A percentile compares a stretch with the other conserved stretches of the same genome.
phyloP scores from a whole-genome alignment of 306 rosid species.

The Rosa multiflora region DNA sequence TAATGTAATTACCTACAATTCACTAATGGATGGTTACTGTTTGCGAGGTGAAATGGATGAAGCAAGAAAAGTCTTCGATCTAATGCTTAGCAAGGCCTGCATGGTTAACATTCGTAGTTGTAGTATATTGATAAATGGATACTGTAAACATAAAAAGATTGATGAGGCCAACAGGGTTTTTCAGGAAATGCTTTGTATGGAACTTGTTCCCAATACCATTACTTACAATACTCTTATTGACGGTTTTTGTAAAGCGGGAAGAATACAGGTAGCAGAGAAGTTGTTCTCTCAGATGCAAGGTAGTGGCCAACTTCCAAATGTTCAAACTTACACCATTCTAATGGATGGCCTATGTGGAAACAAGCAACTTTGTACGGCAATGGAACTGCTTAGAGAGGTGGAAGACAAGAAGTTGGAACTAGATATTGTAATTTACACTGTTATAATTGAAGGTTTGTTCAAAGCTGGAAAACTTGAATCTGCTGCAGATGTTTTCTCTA shows the following conservation, averaged over 20 bases:
- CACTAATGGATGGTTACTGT: background rate
- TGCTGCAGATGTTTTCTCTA: background rate
- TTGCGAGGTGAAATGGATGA: background rate
- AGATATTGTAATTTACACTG: background rate
- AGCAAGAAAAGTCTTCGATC: background rate
- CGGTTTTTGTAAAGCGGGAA: too few species aligned
- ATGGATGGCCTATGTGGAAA: too few species aligned
- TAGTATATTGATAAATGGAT: background rate
- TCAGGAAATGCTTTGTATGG: background rate
- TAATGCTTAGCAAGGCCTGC: background rate
- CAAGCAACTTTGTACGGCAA: background rate
- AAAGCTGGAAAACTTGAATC: background rate
- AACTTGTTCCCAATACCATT: background rate
- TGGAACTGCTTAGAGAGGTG: background rate
- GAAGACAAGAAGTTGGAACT: background rate
- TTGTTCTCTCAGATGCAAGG: too few species aligned
- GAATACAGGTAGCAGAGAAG: too few species aligned
- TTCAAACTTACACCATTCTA: too few species aligned
- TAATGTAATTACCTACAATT: background rate
- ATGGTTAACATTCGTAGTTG: background rate
- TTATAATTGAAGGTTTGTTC: background rate
- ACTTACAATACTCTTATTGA: too few species aligned
- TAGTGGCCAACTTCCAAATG: too few species aligned
- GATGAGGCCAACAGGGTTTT: background rate
- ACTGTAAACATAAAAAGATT: background rate